Evolutionary conservation across 306 rosid species (phyloP), one percentile per base, ranked within the genome.

Genomic region (Castanospermum australe): DNA sequence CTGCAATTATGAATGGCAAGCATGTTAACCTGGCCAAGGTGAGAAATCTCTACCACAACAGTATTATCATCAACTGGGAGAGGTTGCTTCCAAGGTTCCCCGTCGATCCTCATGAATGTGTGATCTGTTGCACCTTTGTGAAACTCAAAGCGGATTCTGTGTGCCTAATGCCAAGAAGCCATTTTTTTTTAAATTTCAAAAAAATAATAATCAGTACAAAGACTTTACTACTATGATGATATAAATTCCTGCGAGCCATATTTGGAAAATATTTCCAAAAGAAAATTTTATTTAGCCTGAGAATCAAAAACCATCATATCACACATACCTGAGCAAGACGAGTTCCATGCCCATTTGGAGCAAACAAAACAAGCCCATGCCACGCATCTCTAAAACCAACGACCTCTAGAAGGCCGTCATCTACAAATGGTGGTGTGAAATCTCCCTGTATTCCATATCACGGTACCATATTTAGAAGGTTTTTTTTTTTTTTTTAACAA

Each of bases 21-120:
- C 82, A 95, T 93, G 85, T 93, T 90, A 73, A 95, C 99, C 86
- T 95, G 99, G 74, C 94, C 87, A 72, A 64, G 97, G 88, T 87
- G 96, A 79, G 99, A 92, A 79, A 95, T 92, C 88, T 95, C 99
- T 0, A 95, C 90, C 71, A 91, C 87, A 57, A 95, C 92, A 3
- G 94, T 86, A 10, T 93, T 93, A 41, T 93, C 96, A 52, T 92
- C 92, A n/a, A 71, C 87, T 6, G 98, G 97, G 72, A 95, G 90
- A 61, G 97, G 97, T 80, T 95, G 99, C 87, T 90, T 95, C 99
- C 99, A 95, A 20, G 99, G 97, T 75, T 95, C 99, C 25, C 99
- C 97, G 36, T 95, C 99, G 6, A 93, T 93, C 85, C 97, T 86
- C 99, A 95, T 93, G 88, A 55, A 95, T 2, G 98, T 93, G 57